phyloP scores from a whole-genome alignment of 129 eudicot species.

The Gnaphalium uliginosum region DNA sequence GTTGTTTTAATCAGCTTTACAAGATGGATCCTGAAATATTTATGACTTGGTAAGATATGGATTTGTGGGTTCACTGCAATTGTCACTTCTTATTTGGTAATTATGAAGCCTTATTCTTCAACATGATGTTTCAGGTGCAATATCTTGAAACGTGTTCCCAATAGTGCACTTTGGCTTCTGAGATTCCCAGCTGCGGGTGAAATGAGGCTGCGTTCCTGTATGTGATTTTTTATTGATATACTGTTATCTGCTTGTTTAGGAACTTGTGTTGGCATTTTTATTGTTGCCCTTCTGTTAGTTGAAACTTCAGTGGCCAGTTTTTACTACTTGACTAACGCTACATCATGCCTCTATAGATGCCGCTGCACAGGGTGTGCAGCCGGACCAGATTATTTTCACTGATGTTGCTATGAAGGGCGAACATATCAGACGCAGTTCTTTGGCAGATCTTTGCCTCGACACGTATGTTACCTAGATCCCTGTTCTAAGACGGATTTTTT shows the following conservation, averaged over 20 bases:
- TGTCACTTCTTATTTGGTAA: constrained; percentile 1
- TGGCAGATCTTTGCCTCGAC: constrained; percentile 93
- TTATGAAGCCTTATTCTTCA: background rate
- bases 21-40: constrained; percentile 97
- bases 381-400: constrained; percentile 93
- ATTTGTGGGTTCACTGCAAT: constrained; percentile 5
- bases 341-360: constrained; percentile 60
- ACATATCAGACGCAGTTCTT: constrained; percentile 84
- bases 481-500: background rate
- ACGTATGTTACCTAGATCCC: constrained; percentile 50
- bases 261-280: constrained; percentile 3
- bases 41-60: constrained; percentile 64
- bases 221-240: constrained; percentile 3
- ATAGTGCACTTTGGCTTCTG: constrained; percentile 94
- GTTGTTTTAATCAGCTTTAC: constrained; percentile 91
- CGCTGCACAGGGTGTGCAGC: constrained; percentile 92
- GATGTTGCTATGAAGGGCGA: constrained; percentile 96
- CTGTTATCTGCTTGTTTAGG: background rate
- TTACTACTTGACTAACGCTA: constrained; percentile 1
- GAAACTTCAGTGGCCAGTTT: background rate
- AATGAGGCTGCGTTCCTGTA: constrained; percentile 90
- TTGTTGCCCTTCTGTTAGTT: background rate
- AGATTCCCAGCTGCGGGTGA: constrained; percentile 98
- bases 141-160: constrained; percentile 91
- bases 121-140: constrained; percentile 71